Evolutionary conservation across 331 rosid genomes (phyloP), one percentile per base, ranked within the genome.

Genomic region (Rosa hybrid): DNA sequence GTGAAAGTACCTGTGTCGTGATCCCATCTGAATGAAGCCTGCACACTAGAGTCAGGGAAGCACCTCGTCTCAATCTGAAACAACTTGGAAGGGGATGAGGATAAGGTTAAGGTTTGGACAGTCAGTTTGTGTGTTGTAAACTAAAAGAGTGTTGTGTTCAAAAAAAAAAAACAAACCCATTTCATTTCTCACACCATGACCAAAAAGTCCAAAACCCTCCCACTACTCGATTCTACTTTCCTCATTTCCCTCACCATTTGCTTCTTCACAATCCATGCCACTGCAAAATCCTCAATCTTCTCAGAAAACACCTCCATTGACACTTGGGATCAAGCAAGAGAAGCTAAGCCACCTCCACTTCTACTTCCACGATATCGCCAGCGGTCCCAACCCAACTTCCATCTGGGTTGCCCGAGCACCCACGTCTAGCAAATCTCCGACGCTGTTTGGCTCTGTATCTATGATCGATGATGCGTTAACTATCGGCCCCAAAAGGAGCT

Each of bases 391-490:
- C 5, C 89, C 91, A 2, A 81, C 89, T 18, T 80, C 85, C 70
- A 51, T 83, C 17, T 7, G 41, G 11, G 87, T 89, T 4, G 91
- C 86, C 10, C 71, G 64, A 51, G 81, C 92, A 12, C 68, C 77
- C 0, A 59, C 50, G 12, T n/a, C 71, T 2, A 77, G 82, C 16
- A 38, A 64, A 5, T 71, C 88, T 3, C 38, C 78, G 12, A 77
- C 90, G 4, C 65, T 75, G 4, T 92, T 92, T 48, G 93, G 94
- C 0, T 54, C 71, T 0, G 78, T 86, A 27, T 83, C 74, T 1
- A 79, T 86, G 41, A 77, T 87, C 10, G 94, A 90, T 18, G 97
- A 92, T 46, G 89, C 91, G 0, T 25, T 92, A 18, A 92, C 97
- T 0, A 56, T 8, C 0, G 84, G 85, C 7, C 95, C 93, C 0